phyloP scores from a whole-genome alignment of 805 yeast genomes.

The Cyberlindnera xylosilytica region DNA sequence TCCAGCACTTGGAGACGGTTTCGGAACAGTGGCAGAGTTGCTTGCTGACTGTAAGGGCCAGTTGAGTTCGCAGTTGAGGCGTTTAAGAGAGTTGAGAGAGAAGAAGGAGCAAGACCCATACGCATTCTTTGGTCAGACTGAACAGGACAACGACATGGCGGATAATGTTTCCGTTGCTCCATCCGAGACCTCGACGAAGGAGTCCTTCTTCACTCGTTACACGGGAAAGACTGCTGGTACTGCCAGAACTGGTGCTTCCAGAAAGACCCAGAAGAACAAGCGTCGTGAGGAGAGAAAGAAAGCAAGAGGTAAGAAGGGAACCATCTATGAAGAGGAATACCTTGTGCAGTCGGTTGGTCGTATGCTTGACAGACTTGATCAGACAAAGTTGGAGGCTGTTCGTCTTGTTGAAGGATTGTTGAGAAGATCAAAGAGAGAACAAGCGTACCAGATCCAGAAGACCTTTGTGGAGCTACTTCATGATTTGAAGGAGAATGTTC shows the following conservation, averaged over 20 bases:
- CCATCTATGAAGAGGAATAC: slow-evolving; percentile 96
- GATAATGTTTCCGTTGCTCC: slow-evolving; percentile 95
- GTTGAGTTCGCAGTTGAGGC: slow-evolving; percentile 71
- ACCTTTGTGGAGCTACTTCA: slow-evolving; percentile 55
- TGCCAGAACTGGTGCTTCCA: slow-evolving; percentile 93
- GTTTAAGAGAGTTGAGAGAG: slow-evolving; percentile 79
- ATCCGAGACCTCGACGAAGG: slow-evolving; percentile 87
- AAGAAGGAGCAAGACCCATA: slow-evolving; percentile 85
- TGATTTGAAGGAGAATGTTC: slow-evolving; percentile 56
- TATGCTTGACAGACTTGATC: slow-evolving; percentile 74
- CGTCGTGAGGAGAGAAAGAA: slow-evolving; percentile 94
- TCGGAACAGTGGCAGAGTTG: slow-evolving; percentile 81
- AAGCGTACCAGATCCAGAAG: slow-evolving; percentile 78
- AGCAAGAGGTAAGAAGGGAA: slow-evolving; percentile 97
- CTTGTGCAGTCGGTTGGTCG: slow-evolving; percentile 85
- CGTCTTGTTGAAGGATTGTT: slow-evolving; percentile 71
- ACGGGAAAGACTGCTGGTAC: slow-evolving; percentile 96
- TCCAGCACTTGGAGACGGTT: slow-evolving; percentile 78
- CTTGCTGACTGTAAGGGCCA: slow-evolving; percentile 93
- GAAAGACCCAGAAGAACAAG: slow-evolving; percentile 87
- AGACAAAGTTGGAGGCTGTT: slow-evolving; percentile 71
- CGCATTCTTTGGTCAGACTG: slow-evolving; percentile 70
- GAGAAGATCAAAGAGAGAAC: slow-evolving; percentile 68
- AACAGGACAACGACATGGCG: slow-evolving; percentile 59
- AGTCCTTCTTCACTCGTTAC: slow-evolving; percentile 91